A percentile compares a stretch with the other conserved stretches of the same genome.
These are phyloP conservation scores for Kondoa malvinella DNA, from an alignment of 768 basidiomycete species.

Conservation along the genomic window DNA sequence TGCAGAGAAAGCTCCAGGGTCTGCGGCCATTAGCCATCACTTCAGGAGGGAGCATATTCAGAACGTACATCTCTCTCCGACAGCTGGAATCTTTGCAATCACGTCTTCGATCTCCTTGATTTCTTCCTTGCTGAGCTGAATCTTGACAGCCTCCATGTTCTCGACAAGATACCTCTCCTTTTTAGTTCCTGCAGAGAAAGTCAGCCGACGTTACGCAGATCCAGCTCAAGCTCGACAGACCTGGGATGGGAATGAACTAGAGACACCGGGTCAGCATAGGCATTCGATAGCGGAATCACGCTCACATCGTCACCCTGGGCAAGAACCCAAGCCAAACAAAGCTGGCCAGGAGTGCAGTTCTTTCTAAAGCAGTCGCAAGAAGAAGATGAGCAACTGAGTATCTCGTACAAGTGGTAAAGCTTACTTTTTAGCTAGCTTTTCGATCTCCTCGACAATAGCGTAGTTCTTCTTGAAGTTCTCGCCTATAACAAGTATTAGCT, in stretches of 20 bases:
- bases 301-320: constrained; percentile 21
- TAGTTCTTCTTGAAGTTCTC: constrained; percentile 21
- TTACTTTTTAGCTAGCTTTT: constrained; percentile 23
- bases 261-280: neutral
- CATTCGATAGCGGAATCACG: neutral
- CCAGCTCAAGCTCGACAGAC: neutral
- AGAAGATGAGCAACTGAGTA: no score
- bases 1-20: neutral
- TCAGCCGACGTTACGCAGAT: neutral
- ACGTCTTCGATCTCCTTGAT: neutral
- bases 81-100: constrained; percentile 4
- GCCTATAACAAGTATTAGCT: constrained; percentile 20
- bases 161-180: constrained; percentile 3
- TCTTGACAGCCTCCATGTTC: neutral
- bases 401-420: no score
- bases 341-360: constrained; percentile 26
- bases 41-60: neutral
- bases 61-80: neutral
- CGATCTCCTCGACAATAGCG: constrained; percentile 27
- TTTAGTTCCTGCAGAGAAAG: constrained; percentile 7
- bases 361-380: no score
- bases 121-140: neutral
- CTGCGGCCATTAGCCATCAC: neutral
- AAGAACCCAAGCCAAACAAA: constrained; percentile 29
- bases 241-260: neutral